Percentiles rank a stretch among this genome's conserved stretches.
Evolutionary conservation across 2,329 filamentous ascomycete genomes (phyloP).

Genomic region (Diaporthe humulicola): DNA sequence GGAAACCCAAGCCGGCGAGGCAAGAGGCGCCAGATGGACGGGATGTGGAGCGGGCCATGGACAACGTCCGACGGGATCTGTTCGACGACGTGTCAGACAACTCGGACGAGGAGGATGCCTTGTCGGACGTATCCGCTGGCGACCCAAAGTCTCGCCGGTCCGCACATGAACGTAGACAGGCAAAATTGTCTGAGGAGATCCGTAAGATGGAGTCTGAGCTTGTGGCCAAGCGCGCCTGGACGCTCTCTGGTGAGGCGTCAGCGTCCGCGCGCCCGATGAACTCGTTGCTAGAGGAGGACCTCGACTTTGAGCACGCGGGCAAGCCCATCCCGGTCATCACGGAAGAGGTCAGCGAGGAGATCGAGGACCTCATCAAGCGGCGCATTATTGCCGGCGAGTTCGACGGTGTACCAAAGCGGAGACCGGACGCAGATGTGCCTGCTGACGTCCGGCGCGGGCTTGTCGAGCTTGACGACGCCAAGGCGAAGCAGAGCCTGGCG

Average conservation of each 20-base stretch:
- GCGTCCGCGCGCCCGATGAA: slow-evolving; percentile 88
- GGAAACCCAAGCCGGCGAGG: slow-evolving; percentile 53
- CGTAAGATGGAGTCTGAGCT: slow-evolving; percentile 90
- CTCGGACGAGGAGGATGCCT: slow-evolving; percentile 74
- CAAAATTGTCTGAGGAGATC: slow-evolving; percentile 90
- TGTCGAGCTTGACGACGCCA: slow-evolving; percentile 87
- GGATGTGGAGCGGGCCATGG: slow-evolving; percentile 86
- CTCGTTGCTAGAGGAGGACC: slow-evolving; percentile 92
- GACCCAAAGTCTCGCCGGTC: slow-evolving; percentile 83
- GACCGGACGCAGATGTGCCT: slow-evolving; percentile 79
- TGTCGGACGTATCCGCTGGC: slow-evolving; percentile 75
- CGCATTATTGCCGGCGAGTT: slow-evolving; percentile 92
- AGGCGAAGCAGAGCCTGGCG: slow-evolving; percentile 87
- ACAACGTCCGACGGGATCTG: slow-evolving; percentile 87
- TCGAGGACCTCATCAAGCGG: slow-evolving; percentile 94
- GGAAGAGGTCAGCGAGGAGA: slow-evolving; percentile 88
- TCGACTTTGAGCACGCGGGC: slow-evolving; percentile 95
- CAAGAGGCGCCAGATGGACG: slow-evolving; percentile 66
- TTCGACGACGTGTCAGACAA: slow-evolving; percentile 83
- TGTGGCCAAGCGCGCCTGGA: slow-evolving; percentile 92
- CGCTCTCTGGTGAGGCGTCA: slow-evolving; percentile 87
- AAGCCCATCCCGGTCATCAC: slow-evolving; percentile 97
- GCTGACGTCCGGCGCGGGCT: slow-evolving; percentile 76
- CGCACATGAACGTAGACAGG: slow-evolving; percentile 87
- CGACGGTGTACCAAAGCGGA: slow-evolving; percentile 87